Evolutionary conservation across 352 stramenopile species (phyloP).

Genomic region (Pythium sukuiense): DNA sequence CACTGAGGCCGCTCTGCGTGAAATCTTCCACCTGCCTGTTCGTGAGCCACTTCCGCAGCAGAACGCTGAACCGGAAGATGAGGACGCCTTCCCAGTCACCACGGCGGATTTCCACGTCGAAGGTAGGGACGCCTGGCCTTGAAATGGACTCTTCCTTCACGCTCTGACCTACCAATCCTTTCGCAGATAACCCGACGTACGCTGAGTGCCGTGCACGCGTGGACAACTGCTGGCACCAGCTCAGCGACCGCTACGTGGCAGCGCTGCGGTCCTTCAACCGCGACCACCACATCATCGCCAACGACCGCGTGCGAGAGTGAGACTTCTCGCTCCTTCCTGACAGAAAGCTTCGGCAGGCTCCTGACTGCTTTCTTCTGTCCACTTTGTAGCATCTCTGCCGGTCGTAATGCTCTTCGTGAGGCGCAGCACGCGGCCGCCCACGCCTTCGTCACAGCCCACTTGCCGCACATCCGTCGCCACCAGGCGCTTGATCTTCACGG

Average conservation of each 20-base stretch:
- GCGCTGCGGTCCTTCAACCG: slow-evolving; percentile 60
- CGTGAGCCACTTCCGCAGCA: slow-evolving; percentile 20
- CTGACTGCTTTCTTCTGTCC: neutral
- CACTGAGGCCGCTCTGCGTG: slow-evolving; percentile 60
- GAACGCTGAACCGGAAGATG: slow-evolving; percentile 24
- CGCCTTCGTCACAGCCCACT: slow-evolving; percentile 54
- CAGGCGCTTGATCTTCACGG: slow-evolving; percentile 65
- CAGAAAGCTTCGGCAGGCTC: neutral
- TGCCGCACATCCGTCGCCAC: slow-evolving; percentile 50
- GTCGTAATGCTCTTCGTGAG: slow-evolving; percentile 51
- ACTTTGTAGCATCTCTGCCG: slow-evolving; percentile 42
- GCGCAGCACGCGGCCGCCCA: slow-evolving; percentile 65
- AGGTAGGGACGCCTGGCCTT: slow-evolving; percentile 9
- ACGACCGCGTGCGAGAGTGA: slow-evolving; percentile 59
- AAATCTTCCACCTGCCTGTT: slow-evolving; percentile 59
- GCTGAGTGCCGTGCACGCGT: slow-evolving; percentile 55
- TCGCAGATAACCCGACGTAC: slow-evolving; percentile 40
- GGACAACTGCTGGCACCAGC: slow-evolving; percentile 44
- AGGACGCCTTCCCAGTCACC: slow-evolving; percentile 22
- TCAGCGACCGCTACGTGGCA: slow-evolving; percentile 62
- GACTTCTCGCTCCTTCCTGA: slow-evolving; percentile 9
- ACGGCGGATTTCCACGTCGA: slow-evolving; percentile 16
- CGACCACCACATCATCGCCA: slow-evolving; percentile 49
- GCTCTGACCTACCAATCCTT: neutral
- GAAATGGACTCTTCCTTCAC: neutral